phyloP scores from a whole-genome alignment of 2,329 filamentous ascomycete genomes.

The Coniochaeta pulveracea region DNA sequence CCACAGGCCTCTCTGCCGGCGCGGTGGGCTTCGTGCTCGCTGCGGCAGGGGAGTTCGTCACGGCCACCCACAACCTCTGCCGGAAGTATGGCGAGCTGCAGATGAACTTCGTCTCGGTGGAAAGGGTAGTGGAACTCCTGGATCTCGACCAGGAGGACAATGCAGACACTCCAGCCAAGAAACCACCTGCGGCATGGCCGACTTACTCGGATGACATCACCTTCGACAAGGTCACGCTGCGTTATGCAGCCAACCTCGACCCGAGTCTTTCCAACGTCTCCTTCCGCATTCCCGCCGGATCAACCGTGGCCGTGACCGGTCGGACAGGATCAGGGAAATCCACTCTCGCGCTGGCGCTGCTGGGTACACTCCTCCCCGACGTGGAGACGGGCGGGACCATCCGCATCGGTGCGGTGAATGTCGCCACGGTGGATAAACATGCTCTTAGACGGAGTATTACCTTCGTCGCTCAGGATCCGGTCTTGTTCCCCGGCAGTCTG shows the following conservation, averaged over 20 bases:
- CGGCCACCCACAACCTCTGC: slow-evolving; percentile 62
- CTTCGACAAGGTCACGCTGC: slow-evolving; percentile 68
- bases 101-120: slow-evolving; percentile 86
- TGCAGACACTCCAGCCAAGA: slow-evolving; percentile 45
- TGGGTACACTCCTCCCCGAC: slow-evolving; percentile 42
- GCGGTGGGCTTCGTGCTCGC: slow-evolving; percentile 76
- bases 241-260: slow-evolving; percentile 68
- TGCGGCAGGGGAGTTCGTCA: slow-evolving; percentile 57
- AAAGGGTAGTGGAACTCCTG: slow-evolving; percentile 73
- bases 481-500: slow-evolving; percentile 46
- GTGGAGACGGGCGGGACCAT: slow-evolving; percentile 31
- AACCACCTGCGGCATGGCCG: slow-evolving; percentile 70
- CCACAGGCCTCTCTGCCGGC: slow-evolving; percentile 63
- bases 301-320: slow-evolving; percentile 59
- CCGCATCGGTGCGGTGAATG: slow-evolving; percentile 40
- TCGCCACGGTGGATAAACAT: slow-evolving; percentile 41
- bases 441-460: slow-evolving; percentile 45
- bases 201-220: slow-evolving; percentile 57
- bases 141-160: slow-evolving; percentile 64
- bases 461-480: slow-evolving; percentile 54
- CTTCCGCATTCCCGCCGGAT: slow-evolving; percentile 58
- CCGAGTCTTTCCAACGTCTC: slow-evolving; percentile 58
- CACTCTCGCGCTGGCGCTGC: slow-evolving; percentile 52
- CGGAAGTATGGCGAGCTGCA: slow-evolving; percentile 74
- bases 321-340: slow-evolving; percentile 83